Conservation (phyloP, 2,329 filamentous ascomycete species). For the Penicillium glabrum region DNA sequence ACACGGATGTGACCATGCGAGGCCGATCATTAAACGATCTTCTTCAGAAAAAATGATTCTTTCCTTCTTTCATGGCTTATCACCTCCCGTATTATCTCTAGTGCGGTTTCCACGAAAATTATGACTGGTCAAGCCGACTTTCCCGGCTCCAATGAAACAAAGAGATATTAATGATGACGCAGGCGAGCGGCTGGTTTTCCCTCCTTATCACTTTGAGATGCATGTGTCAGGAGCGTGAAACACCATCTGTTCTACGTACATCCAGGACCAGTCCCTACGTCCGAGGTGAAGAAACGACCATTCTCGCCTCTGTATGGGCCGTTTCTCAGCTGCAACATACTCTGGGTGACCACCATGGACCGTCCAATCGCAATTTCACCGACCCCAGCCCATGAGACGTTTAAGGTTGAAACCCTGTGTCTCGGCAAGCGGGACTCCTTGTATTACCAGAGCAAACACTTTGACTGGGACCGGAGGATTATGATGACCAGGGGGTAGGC, state of each 20-base stretch:
- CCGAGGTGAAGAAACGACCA: not conserved
- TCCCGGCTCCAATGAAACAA: not conserved
- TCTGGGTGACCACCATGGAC: not conserved
- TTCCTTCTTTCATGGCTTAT: not conserved
- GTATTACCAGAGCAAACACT: slow-evolving; percentile 10
- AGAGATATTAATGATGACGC: not conserved
- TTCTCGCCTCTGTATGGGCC: not conserved
- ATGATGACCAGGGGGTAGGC: slow-evolving; percentile 6
- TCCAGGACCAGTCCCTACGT: not conserved
- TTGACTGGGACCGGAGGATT: slow-evolving; percentile 22
- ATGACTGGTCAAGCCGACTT: not conserved
- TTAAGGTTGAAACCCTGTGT: slow-evolving; percentile 18
- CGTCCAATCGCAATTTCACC: slow-evolving; percentile 12
- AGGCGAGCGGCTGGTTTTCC: not conserved
- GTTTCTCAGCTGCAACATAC: not conserved
- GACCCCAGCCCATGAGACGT: not conserved
- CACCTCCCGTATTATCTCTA: not conserved
- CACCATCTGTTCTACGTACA: not conserved
- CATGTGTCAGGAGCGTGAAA: slow-evolving; percentile 1
- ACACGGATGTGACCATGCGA: slow-evolving; percentile 17
- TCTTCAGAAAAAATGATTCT: slow-evolving; percentile 2
- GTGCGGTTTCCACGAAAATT: not conserved
- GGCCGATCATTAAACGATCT: slow-evolving; percentile 16
- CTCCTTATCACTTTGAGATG: not conserved
- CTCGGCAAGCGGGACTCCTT: slow-evolving; percentile 9